Evolutionary conservation across 1,284 basidiomycete species (phyloP).

Genomic region (Phlebopus sp.): DNA sequence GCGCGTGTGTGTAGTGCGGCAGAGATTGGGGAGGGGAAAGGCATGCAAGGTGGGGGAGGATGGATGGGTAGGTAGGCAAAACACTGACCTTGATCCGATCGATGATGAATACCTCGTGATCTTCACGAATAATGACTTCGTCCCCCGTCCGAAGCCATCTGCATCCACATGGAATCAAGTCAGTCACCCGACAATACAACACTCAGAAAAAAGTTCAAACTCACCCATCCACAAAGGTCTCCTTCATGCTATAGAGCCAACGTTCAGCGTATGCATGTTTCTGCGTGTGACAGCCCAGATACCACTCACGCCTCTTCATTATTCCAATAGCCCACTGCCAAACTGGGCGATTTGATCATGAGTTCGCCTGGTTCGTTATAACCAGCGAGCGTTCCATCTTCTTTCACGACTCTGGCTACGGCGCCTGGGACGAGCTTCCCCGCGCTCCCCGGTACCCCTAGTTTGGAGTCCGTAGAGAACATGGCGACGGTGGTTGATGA

Average conservation of each 20-base stretch:
- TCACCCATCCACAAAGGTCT: constrained; percentile 54
- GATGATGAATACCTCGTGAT: constrained; percentile 60
- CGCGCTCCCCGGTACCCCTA: constrained; percentile 55
- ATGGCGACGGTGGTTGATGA: constrained; percentile 50
- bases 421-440: constrained; percentile 55
- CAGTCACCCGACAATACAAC: constrained; percentile 30
- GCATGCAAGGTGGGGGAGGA: no score
- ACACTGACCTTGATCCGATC: constrained; percentile 67
- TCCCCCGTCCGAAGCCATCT: constrained; percentile 74
- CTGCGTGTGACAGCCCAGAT: not conserved
- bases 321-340: constrained; percentile 56
- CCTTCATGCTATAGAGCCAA: constrained; percentile 40
- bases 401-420: constrained; percentile 51
- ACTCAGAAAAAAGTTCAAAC: no score
- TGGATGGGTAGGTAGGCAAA: no score
- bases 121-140: constrained; percentile 54
- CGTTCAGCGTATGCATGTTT: not conserved
- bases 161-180: constrained; percentile 25
- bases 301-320: constrained; percentile 60
- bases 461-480: constrained; percentile 44
- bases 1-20: no score
- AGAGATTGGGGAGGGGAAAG: not conserved
- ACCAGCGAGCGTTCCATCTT: constrained; percentile 54
- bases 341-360: constrained; percentile 52
- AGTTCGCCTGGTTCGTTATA: constrained; percentile 65